Conservation (phyloP, 192 early-diverging fungal genomes). For the Pecoramyces ruminantium region DNA sequence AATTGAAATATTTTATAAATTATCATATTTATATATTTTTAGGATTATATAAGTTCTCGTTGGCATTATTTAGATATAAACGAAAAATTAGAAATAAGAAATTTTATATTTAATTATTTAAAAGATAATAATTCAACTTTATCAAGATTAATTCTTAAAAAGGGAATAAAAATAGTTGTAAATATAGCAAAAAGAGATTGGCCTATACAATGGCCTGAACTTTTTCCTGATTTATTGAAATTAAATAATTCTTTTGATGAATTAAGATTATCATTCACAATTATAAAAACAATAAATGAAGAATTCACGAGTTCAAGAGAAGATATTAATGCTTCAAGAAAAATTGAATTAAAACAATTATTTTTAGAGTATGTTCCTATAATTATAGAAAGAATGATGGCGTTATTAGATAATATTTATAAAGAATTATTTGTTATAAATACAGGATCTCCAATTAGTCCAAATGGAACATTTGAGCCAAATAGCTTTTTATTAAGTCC, state of each 20-base stretch:
- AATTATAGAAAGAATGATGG: not conserved
- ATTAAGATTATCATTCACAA: not conserved
- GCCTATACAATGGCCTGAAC: not conserved
- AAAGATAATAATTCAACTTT: not conserved
- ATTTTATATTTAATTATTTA: not conserved
- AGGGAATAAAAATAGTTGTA: not conserved
- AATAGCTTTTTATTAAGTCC: not conserved
- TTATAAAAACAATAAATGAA: not conserved
- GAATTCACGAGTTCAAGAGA: not conserved
- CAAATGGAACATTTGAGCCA: not conserved
- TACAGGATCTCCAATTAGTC: not conserved
- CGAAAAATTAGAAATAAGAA: not conserved
- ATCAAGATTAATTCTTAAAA: not conserved
- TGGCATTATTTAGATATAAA: not conserved
- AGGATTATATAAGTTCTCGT: not conserved
- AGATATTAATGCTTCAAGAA: not conserved
- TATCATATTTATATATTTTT: not conserved
- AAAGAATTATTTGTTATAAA: not conserved
- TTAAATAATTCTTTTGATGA: not conserved
- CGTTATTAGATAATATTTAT: not conserved
- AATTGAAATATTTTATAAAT: too few relatives aligned
- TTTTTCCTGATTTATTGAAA: not conserved
- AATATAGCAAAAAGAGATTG: not conserved
- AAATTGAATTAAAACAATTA: not conserved
- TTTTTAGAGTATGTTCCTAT: not conserved